Conservation (phyloP, 352 stramenopile species). For the Saprolegnia diclina region DNA sequence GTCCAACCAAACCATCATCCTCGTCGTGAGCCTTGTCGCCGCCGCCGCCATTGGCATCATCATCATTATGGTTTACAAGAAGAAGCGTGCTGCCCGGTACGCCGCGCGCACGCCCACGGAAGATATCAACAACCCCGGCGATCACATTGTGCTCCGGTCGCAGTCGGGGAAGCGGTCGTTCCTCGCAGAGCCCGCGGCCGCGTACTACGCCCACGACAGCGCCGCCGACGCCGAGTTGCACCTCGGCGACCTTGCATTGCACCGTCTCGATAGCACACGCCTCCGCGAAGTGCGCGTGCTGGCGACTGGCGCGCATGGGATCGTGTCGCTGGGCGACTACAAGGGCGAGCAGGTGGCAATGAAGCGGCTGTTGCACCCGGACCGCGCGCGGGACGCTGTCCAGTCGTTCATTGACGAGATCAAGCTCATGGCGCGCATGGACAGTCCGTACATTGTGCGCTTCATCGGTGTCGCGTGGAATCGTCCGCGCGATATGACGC, state of each 20-base stretch:
- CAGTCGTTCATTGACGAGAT: slow-evolving; percentile 34
- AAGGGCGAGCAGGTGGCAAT: slow-evolving; percentile 54
- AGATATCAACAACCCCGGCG: neutral
- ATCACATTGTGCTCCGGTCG: neutral
- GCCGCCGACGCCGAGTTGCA: slow-evolving; percentile 6
- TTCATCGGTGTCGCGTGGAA: slow-evolving; percentile 32
- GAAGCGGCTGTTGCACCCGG: slow-evolving; percentile 38
- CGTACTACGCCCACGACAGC: neutral
- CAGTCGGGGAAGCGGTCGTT: slow-evolving; percentile 4
- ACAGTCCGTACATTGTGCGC: slow-evolving; percentile 31
- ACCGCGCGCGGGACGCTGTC: slow-evolving; percentile 6
- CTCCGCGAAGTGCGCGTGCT: neutral
- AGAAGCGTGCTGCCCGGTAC: neutral
- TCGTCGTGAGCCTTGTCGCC: slow-evolving; percentile 2
- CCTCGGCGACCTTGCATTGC: slow-evolving; percentile 12
- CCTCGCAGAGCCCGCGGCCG: neutral
- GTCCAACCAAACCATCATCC: slow-evolving; percentile 5
- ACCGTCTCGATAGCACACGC: slow-evolving; percentile 6
- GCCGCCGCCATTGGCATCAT: neutral
- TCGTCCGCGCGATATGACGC: neutral
- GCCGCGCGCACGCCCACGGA: neutral
- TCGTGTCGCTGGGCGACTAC: slow-evolving; percentile 18
- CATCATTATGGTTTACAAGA: slow-evolving; percentile 8
- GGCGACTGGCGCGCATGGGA: slow-evolving; percentile 4
- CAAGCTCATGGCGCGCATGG: slow-evolving; percentile 30